These are phyloP conservation scores for Picochlorum sp. DNA, from an alignment of 139 green algal species.

Conservation along the genomic window DNA sequence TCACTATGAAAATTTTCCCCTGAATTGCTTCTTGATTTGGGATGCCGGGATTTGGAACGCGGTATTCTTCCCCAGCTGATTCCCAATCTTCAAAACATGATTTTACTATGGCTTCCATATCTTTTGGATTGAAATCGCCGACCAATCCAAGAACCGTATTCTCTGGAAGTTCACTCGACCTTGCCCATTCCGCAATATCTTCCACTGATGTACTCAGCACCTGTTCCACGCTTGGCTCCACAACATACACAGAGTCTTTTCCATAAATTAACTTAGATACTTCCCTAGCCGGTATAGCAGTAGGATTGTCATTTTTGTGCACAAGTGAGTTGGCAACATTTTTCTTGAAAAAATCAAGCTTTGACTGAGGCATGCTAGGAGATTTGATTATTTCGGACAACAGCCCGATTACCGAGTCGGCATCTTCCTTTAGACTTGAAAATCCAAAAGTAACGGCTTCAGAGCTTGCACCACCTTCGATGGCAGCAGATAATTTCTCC, in stretches of 20 bases:
- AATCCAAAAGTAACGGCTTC: slow-evolving; percentile 44
- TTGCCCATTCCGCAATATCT: slow-evolving; percentile 23
- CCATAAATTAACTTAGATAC: slow-evolving; percentile 58
- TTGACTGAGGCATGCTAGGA: slow-evolving; percentile 40
- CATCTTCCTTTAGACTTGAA: slow-evolving; percentile 45
- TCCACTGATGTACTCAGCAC: slow-evolving; percentile 4
- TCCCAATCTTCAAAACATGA: not conserved
- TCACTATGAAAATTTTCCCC: slow-evolving; percentile 40
- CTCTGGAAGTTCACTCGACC: slow-evolving; percentile 39
- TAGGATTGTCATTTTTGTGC: slow-evolving; percentile 49
- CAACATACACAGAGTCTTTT: slow-evolving; percentile 44
- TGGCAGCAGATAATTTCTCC: slow-evolving; percentile 43
- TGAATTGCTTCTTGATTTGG: slow-evolving; percentile 6
- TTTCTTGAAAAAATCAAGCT: slow-evolving; percentile 37
- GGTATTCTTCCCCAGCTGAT: slow-evolving; percentile 3
- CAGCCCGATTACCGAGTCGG: slow-evolving; percentile 35
- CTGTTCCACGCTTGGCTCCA: slow-evolving; percentile 24
- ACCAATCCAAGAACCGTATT: slow-evolving; percentile 54
- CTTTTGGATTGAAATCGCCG: slow-evolving; percentile 42
- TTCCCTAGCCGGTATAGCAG: slow-evolving; percentile 28
- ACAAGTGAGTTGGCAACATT: slow-evolving; percentile 49
- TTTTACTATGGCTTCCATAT: slow-evolving; percentile 25
- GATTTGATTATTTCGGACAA: slow-evolving; percentile 42
- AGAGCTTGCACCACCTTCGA: slow-evolving; percentile 41
- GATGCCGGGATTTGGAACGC: slow-evolving; percentile 24